Evolutionary conservation across 1,139 yeast species (phyloP).

Genomic region (Yamadazyma taylorii): DNA sequence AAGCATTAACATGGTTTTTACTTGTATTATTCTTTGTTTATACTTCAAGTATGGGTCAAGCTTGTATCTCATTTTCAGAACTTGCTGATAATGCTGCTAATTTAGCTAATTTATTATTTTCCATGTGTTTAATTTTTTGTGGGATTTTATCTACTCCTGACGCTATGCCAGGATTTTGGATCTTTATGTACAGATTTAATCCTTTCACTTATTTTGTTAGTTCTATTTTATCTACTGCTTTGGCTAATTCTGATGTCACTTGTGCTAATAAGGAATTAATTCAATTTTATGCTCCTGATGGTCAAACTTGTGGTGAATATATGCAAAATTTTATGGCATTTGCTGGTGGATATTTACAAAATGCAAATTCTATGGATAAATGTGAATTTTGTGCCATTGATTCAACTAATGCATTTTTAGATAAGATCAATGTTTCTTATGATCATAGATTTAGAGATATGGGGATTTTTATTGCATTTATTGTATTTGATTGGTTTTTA

Average conservation of each 20-base stretch:
- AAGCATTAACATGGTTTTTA: constrained; percentile 47
- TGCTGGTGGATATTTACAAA: constrained; percentile 28
- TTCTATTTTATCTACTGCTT: constrained; percentile 51
- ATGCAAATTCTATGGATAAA: constrained; percentile 15
- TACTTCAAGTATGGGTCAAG: constrained; percentile 39
- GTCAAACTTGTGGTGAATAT: constrained; percentile 29
- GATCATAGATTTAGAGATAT: constrained; percentile 52
- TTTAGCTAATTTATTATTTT: constrained; percentile 26
- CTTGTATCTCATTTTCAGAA: constrained; percentile 39
- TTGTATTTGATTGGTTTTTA: constrained; percentile 19
- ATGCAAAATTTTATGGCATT: constrained; percentile 14
- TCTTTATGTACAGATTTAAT: constrained; percentile 32
- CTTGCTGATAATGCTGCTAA: constrained; percentile 41
- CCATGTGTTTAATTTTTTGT: constrained; percentile 34
- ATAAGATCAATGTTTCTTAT: constrained; percentile 16
- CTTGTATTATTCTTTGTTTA: constrained; percentile 39
- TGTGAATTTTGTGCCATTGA: constrained; percentile 24
- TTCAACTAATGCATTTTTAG: constrained; percentile 23
- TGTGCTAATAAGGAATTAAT: constrained; percentile 52
- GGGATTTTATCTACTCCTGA: constrained; percentile 30
- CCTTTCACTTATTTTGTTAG: constrained; percentile 45
- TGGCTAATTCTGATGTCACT: constrained; percentile 48
- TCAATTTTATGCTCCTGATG: constrained; percentile 44
- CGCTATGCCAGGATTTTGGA: constrained; percentile 33
- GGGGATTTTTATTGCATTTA: constrained; percentile 50